Percentiles rank a stretch among this genome's conserved stretches.
Conservation (phyloP, 345 rosid genomes). For the Triadica sebifera region DNA sequence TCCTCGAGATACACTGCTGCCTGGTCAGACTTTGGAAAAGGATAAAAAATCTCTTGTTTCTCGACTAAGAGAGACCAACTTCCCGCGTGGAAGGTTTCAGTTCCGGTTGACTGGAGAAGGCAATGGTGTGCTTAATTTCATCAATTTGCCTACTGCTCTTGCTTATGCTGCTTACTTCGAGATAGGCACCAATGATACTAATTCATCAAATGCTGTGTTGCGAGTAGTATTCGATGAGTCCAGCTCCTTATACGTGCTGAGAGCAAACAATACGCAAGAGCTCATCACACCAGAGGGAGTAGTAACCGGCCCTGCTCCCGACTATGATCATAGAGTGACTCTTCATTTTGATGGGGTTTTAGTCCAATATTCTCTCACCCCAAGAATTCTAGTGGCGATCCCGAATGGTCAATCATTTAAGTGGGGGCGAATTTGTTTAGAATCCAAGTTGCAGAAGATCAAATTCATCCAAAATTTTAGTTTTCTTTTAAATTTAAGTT, state of each 20-base stretch:
- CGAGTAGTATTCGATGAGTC: constrained; percentile 25
- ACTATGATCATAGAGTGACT: constrained; percentile 26
- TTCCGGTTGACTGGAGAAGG: constrained; percentile 28
- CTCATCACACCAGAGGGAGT: not conserved
- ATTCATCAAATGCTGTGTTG: constrained; percentile 25
- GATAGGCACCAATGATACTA: constrained; percentile 10
- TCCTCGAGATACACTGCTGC: constrained; percentile 40
- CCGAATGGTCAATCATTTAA: constrained; percentile 23
- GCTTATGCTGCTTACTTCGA: constrained; percentile 24
- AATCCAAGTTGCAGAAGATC: no score
- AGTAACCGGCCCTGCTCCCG: constrained; percentile 7
- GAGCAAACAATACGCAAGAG: constrained; percentile 8
- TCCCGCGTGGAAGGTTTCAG: constrained; percentile 40
- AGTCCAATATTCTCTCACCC: constrained; percentile 17
- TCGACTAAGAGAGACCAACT: constrained; percentile 24
- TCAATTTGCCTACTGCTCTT: constrained; percentile 18
- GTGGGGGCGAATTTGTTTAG: no score
- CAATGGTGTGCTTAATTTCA: constrained; percentile 28
- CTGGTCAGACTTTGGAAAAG: constrained; percentile 27
- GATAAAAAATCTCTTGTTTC: constrained; percentile 18
- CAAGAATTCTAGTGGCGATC: constrained; percentile 14
- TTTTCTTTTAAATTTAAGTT: no score
- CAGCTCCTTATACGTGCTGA: constrained; percentile 27
- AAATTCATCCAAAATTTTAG: no score
- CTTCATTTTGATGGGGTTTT: constrained; percentile 44